Evolutionary conservation across 1,284 basidiomycete species (phyloP), one percentile per base, ranked within the genome.

Genomic region (Cutaneotrichosporon cavernicola): DNA sequence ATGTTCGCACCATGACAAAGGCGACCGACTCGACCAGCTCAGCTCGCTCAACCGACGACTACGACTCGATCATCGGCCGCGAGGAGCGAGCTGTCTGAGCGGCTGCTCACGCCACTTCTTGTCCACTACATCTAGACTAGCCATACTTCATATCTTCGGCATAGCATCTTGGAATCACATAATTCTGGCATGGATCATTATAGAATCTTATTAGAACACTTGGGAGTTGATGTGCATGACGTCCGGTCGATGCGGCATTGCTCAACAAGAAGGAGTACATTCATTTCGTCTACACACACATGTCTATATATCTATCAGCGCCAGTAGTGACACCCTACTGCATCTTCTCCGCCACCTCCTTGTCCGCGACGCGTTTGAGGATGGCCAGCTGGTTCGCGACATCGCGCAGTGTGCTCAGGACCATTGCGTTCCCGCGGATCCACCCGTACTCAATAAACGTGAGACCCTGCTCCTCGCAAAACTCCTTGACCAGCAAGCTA

Each of bases 381-480:
- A 82, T 70, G 31, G 69, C 62, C 6, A 82, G 63, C 69, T 82
- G 81, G 62, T 78, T 76, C 22, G 80, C 78, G 6, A 82, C 81
- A 36, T 80, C 77, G 56, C 71, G 68, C 10, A 82, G 72, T 1
- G 77, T 76, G 31, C 68, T 62, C n/a, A 82, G 67, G 10, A 82
- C 81, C 50, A 77, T 70, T 22, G 62, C 60, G 65, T 81, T 81
- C 9, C 95, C 96, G 60, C 89, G 82, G 0, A 91, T 78, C 75
- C 95, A 99, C 6, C 89, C 88, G 81, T 96, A 95, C 78, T 97
- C 94, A 52, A 90, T 89, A 74, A 96, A 98, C 56, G 87, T 85
- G 4, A 96, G 82, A 0, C 89, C 90, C 68, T 93, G 88, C 75
- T 95, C 90, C 71, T 85, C 83, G 22, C 92, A 90, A 72, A 90